Evolutionary conservation across 2,329 filamentous ascomycete genomes (phyloP), one percentile per base, ranked within the genome.

Genomic region (Cercospora sesami): DNA sequence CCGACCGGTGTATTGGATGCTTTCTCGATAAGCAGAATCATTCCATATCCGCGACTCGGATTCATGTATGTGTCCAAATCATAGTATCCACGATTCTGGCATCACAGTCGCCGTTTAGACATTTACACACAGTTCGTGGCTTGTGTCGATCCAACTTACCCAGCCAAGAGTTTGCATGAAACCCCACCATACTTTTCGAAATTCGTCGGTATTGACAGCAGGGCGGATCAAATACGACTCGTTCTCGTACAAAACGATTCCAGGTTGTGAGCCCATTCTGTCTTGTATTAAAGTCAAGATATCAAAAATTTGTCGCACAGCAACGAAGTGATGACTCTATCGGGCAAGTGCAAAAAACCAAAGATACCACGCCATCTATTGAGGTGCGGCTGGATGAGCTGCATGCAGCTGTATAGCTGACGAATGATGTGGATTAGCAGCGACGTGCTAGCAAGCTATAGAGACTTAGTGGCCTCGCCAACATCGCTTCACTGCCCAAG

Each of bases 111-210:
- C 53, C 65, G 68, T 48, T 45, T 1, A 55, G 48, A n/a, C 23
- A 4, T 48, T 10, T 45, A 45, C 6, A 18, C 39, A 45, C 39
- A 18, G 51, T 42, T 30, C 65, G 7, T 31, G 12, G 28, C 14
- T 21, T 45, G 53, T 39, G 18, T 67, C 63, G 64, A 31, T 39
- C 55, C 58, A n/a, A 33, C 70, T 42, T 65, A 79, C 77, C 78
- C 78, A 80, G 36, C 74, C 77, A 3, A 80, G 70, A 8, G 71
- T 68, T 64, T 75, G 68, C 74, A 80, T 79, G 39, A 76, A 70
- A 7, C 77, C 74, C 77, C 78, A 80, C 77, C 77, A 80, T 28
- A 79, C 55, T 2, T 73, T 64, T 57, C 68, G 55, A 48, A 66
- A 69, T 57, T 71, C 72, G 31, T 71, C 66, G 23, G 51, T 68